Percentiles rank a stretch among this genome's conserved stretches.
Evolutionary conservation across 345 rosid genomes (phyloP).

Genomic region (Barbarea vulgaris): DNA sequence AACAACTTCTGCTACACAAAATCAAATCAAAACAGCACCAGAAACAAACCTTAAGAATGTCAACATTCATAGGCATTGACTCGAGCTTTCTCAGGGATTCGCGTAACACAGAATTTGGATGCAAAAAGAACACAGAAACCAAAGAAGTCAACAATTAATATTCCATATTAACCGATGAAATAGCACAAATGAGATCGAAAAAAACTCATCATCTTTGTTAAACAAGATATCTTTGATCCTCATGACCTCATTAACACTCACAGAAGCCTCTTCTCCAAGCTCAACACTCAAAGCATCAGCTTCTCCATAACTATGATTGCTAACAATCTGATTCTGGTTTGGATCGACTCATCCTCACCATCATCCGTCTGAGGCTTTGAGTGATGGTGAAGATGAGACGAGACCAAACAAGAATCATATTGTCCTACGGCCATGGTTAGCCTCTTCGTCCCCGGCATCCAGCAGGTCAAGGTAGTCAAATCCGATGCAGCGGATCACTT

Average conservation of each 20-base stretch:
- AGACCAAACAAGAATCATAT: too few species aligned
- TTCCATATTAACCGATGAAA: neutral
- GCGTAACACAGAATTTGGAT: constrained; percentile 61
- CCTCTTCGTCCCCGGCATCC: constrained; percentile 39
- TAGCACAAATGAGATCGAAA: neutral
- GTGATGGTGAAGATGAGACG: too few species aligned
- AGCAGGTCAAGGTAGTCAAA: constrained; percentile 58
- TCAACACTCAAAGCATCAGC: constrained; percentile 79
- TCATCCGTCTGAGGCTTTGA: too few species aligned
- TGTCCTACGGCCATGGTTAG: too few species aligned
- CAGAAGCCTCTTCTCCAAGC: constrained; percentile 47
- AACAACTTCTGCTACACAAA: neutral
- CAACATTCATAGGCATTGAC: constrained; percentile 68
- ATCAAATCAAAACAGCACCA: constrained; percentile 9
- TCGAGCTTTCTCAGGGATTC: constrained; percentile 79
- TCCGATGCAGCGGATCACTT: constrained; percentile 55
- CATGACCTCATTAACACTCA: constrained; percentile 56
- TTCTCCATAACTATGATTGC: too few species aligned
- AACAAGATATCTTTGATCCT: constrained; percentile 71
- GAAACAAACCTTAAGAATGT: constrained; percentile 65
- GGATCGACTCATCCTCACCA: too few species aligned
- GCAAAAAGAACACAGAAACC: constrained; percentile 26
- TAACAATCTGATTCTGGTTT: too few species aligned
- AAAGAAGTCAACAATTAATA: too few species aligned
- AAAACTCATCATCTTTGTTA: constrained; percentile 53